Conservation (phyloP, 2,329 filamentous ascomycete species). For the Colletotrichum liriopes region DNA sequence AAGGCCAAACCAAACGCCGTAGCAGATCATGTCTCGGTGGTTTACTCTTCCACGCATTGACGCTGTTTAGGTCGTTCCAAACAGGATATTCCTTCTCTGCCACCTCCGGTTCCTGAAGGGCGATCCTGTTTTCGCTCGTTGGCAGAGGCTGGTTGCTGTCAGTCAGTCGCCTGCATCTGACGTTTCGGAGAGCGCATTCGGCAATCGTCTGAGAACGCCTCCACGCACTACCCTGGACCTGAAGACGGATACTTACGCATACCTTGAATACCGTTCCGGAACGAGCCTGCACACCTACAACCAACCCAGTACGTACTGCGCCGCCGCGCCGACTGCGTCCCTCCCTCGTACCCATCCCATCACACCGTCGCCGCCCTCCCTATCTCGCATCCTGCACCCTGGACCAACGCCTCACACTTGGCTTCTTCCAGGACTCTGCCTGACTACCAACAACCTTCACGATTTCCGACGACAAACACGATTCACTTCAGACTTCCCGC, state of each 20-base stretch:
- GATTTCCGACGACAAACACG: constrained; percentile 25
- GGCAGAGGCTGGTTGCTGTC: constrained; percentile 21
- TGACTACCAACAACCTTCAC: constrained; percentile 20
- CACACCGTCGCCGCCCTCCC: constrained; percentile 15
- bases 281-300: constrained; percentile 13
- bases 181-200: constrained; percentile 43
- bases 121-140: constrained; percentile 37
- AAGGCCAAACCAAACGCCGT: constrained; percentile 43
- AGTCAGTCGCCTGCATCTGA: constrained; percentile 37
- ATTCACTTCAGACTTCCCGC: constrained; percentile 25
- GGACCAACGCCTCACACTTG: constrained; percentile 1
- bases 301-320: constrained; percentile 10
- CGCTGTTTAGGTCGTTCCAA: constrained; percentile 7
- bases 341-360: constrained; percentile 21
- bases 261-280: constrained; percentile 22
- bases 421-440: constrained; percentile 13
- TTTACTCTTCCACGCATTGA: constrained; percentile 44
- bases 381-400: constrained; percentile 15
- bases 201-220: constrained; percentile 42
- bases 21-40: constrained; percentile 59
- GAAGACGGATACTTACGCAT: constrained; percentile 14
- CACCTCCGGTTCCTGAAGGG: constrained; percentile 18
- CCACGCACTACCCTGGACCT: constrained; percentile 33
- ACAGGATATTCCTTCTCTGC: constrained; percentile 35
- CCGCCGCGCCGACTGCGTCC: constrained; percentile 13